A percentile compares a stretch with the other conserved stretches of the same genome.
Evolutionary conservation across 352 stramenopile species (phyloP).

Genomic region (Blastocystis sp.): DNA sequence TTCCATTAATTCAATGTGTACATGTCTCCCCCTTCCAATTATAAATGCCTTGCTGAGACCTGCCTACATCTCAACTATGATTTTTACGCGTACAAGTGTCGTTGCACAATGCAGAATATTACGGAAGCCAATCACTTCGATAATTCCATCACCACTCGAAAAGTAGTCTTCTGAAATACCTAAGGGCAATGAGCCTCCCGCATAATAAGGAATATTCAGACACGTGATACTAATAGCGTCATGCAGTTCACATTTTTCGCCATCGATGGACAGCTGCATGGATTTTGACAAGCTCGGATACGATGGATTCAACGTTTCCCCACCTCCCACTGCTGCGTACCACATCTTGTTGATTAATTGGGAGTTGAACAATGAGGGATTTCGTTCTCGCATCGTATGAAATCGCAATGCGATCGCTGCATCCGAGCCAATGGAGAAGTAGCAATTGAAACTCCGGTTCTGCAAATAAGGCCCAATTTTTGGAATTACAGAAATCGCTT

Average conservation of each 20-base stretch:
- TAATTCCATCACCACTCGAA: constrained; percentile 26
- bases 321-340: constrained; percentile 70
- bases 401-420: constrained; percentile 81
- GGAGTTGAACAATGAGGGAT: constrained; percentile 79
- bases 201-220: constrained; percentile 70
- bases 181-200: constrained; percentile 62
- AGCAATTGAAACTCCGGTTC: constrained; percentile 69
- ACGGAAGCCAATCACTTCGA: constrained; percentile 58
- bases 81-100: not conserved
- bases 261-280: constrained; percentile 66
- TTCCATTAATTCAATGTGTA: constrained; percentile 69
- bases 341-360: constrained; percentile 83
- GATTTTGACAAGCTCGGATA: constrained; percentile 62
- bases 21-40: constrained; percentile 71
- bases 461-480: constrained; percentile 50
- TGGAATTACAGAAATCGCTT: not conserved
- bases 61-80: constrained; percentile 71
- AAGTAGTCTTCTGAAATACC: constrained; percentile 24
- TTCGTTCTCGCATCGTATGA: constrained; percentile 78
- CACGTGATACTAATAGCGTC: constrained; percentile 65
- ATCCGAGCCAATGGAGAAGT: constrained; percentile 77
- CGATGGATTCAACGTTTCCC: constrained; percentile 59
- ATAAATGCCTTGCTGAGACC: constrained; percentile 70
- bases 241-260: constrained; percentile 51
- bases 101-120: constrained; percentile 53